Percentiles rank a stretch among this genome's conserved stretches.
Evolutionary conservation across 495 filamentous ascomycete species (phyloP).

Genomic region (Pseudevernia furfuracea): DNA sequence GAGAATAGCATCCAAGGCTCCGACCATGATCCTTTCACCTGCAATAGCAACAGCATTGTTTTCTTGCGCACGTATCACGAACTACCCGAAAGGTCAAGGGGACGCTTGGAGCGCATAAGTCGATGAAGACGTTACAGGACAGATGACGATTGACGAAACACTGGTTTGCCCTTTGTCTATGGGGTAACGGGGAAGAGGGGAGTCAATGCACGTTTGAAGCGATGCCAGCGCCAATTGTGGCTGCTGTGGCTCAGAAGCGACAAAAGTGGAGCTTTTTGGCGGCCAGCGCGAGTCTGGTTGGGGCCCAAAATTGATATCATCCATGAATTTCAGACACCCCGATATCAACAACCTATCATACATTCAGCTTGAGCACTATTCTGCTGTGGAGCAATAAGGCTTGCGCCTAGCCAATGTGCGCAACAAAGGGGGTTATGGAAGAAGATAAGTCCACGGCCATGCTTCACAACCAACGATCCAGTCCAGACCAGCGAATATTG

Average conservation of each 20-base stretch:
- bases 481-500: not conserved
- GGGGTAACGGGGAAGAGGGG: not conserved
- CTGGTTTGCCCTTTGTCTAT: not conserved
- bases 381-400: not conserved
- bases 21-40: conserved; percentile 9
- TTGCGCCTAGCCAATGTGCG: conserved; percentile 1
- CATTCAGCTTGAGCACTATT: not conserved
- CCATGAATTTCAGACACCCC: not conserved
- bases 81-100: not conserved
- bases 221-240: conserved; percentile 6
- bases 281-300: not conserved
- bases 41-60: conserved; percentile 4
- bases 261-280: not conserved
- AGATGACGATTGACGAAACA: conserved; percentile 2
- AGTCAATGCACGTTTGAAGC: conserved; percentile 8
- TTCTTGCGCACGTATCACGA: conserved; percentile 15
- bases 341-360: not conserved
- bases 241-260: conserved; percentile 6
- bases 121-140: not conserved
- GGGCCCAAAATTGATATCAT: not conserved
- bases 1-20: not conserved
- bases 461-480: not conserved
- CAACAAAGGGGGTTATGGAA: not conserved
- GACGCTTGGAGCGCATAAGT: conserved; percentile 15
- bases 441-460: not conserved